Evolutionary conservation across 768 basidiomycete genomes (phyloP), one percentile per base, ranked within the genome.

Genomic region (Agaricus bisporus): DNA sequence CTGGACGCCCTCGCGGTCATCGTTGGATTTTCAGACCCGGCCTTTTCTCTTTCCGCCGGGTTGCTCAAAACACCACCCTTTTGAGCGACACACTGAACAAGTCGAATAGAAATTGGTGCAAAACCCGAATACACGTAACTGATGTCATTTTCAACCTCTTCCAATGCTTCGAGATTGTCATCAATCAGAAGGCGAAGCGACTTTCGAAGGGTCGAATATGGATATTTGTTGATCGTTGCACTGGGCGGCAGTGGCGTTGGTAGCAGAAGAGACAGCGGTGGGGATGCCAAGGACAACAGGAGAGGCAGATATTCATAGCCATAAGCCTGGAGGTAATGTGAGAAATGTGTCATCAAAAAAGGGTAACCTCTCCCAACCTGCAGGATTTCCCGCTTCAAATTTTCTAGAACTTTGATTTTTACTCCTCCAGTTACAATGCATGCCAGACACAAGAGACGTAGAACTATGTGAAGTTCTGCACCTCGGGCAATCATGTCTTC

Each of bases 81-180:
- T 71, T 95, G 92, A 12, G 90, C 89, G 42, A 91, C 75, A 65
- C 94, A 94, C 70, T 98, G 97, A 2, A 98, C 86, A 7, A 98
- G 78, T 32, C 97, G 82, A 22, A 98, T 70, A 65, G 87, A 91
- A 59, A 98, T 82, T 12, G 97, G 97, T 1, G 97, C 95, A 67
- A 93, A 98, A 17, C 95, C 97, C 0, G 94, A 97, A 71, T 97
- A 99, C 35, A 92, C 90, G 66, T 90, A 98, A 56, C 90, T 86
- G 67, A 98, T 91, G 67, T 99, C 97, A 64, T 91, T 91, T 64
- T 97, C 93, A 32, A 88, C 77, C 63, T 89, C 88, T 56, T 88
- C 88, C 26, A 86, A 68, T 8, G 81, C 82, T 60, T 91, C 88
- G 44, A 80, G 77, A 56, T 73, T 83, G 56, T 94, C 91, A 59